Conservation (phyloP, 208 protist genomes). For the Porcisia hertigi region DNA sequence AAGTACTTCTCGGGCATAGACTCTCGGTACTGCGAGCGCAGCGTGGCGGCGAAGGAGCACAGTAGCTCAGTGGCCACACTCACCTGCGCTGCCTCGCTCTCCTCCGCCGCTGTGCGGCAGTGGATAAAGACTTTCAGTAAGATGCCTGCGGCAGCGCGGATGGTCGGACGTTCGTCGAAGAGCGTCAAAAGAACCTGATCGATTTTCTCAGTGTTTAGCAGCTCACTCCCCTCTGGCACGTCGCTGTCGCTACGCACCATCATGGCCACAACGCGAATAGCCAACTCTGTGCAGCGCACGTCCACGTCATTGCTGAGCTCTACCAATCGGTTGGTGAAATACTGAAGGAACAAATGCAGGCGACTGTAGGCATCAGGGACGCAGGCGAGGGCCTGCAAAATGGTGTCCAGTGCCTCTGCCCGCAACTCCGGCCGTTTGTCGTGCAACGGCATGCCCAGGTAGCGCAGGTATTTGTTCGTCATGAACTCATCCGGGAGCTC, state of each 20-base stretch:
- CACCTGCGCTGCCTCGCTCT: conserved; percentile 49
- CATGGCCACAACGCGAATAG: conserved; percentile 79
- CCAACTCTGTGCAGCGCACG: conserved; percentile 77
- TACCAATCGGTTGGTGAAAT: conserved; percentile 79
- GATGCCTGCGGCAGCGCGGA: conserved; percentile 78
- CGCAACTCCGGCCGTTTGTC: conserved; percentile 86
- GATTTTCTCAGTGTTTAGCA: conserved; percentile 79
- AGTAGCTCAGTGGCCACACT: conserved; percentile 67
- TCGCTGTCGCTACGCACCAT: conserved; percentile 72
- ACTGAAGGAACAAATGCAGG: conserved; percentile 86
- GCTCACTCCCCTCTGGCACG: conserved; percentile 56
- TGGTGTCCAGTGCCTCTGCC: conserved; percentile 72
- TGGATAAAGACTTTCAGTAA: conserved; percentile 88
- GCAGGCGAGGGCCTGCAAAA: conserved; percentile 62
- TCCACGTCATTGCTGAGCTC: conserved; percentile 88
- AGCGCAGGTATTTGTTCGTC: conserved; percentile 89
- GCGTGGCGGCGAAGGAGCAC: conserved; percentile 70
- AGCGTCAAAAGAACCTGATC: conserved; percentile 78
- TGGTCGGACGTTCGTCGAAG: conserved; percentile 88
- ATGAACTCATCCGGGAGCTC: conserved; percentile 81
- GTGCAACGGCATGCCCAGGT: conserved; percentile 89
- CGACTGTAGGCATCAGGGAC: conserved; percentile 62
- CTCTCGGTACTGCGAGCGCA: conserved; percentile 75
- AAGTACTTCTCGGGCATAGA: conserved; percentile 85
- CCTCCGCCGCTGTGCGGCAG: conserved; percentile 61